Evolutionary conservation across 2,329 filamentous ascomycete genomes (phyloP).

Genomic region (Claviceps purpurea): DNA sequence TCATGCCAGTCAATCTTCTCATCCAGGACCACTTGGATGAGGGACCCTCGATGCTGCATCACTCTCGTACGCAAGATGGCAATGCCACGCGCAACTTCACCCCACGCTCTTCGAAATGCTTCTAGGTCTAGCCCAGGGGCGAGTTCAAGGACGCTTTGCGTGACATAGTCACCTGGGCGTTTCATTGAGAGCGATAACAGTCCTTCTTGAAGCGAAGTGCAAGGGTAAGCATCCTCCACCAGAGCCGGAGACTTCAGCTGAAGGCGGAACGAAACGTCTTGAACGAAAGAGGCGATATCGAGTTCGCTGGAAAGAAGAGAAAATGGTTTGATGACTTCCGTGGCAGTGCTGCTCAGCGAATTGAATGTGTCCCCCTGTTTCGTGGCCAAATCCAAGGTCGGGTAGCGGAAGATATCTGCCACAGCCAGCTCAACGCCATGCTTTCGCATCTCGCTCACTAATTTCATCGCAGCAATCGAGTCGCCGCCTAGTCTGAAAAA

Average conservation of each 20-base stretch:
- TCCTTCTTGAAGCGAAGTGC: conserved; percentile 25
- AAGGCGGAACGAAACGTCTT: not conserved
- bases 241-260: not conserved
- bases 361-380: not conserved
- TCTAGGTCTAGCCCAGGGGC: conserved; percentile 1
- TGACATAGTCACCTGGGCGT: conserved; percentile 21
- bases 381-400: not conserved
- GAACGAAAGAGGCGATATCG: not conserved
- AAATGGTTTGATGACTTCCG: not conserved
- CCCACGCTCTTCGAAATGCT: conserved; percentile 7
- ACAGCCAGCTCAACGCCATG: not conserved
- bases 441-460: too few species aligned
- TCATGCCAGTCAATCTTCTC: conserved; percentile 17
- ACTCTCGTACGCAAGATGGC: conserved; percentile 32
- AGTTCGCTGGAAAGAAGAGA: not conserved
- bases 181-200: conserved; percentile 22
- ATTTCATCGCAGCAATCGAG: not conserved
- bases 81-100: not conserved
- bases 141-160: conserved; percentile 8
- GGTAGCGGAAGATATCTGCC: not conserved
- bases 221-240: conserved; percentile 12
- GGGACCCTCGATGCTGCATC: conserved; percentile 26
- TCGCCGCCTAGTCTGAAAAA: not conserved
- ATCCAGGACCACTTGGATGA: conserved; percentile 30
- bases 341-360: not conserved